phyloP scores from a whole-genome alignment of 345 rosid genomes.

The Euphorbia peplus region DNA sequence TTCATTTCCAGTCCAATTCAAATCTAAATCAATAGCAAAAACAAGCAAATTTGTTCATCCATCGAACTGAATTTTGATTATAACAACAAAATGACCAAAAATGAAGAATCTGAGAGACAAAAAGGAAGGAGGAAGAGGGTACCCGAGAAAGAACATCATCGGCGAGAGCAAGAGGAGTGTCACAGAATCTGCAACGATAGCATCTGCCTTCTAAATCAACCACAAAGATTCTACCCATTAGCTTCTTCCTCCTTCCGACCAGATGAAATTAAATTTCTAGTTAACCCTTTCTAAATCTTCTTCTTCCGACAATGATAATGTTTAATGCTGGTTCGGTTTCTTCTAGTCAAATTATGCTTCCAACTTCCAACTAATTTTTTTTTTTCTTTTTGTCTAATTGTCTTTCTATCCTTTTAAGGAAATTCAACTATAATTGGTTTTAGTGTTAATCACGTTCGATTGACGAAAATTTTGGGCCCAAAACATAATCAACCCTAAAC shows the following conservation, averaged over 20 bases:
- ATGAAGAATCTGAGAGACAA: not conserved
- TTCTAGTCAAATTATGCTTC: not conserved
- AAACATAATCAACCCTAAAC: no score
- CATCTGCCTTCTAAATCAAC: conserved; percentile 32
- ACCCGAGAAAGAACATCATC: conserved; percentile 40
- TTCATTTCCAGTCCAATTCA: not conserved
- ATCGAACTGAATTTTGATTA: not conserved
- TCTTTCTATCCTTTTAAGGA: no score
- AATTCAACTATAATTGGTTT: no score
- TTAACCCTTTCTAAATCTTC: not conserved
- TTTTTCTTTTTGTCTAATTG: not conserved
- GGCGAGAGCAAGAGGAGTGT: conserved; percentile 39
- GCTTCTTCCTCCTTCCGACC: not conserved
- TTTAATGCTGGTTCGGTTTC: not conserved
- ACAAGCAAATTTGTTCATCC: not conserved
- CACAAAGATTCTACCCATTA: conserved; percentile 39
- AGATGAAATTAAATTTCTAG: no score
- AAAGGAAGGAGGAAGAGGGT: not conserved
- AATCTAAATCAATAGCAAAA: not conserved
- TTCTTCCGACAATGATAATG: not conserved
- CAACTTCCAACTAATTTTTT: not conserved
- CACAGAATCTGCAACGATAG: conserved; percentile 39
- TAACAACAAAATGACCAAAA: not conserved
- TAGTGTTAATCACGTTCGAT: no score
- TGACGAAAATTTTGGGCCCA: no score